phyloP scores from a whole-genome alignment of 305 asterid species.

The Andrographis paniculata region DNA sequence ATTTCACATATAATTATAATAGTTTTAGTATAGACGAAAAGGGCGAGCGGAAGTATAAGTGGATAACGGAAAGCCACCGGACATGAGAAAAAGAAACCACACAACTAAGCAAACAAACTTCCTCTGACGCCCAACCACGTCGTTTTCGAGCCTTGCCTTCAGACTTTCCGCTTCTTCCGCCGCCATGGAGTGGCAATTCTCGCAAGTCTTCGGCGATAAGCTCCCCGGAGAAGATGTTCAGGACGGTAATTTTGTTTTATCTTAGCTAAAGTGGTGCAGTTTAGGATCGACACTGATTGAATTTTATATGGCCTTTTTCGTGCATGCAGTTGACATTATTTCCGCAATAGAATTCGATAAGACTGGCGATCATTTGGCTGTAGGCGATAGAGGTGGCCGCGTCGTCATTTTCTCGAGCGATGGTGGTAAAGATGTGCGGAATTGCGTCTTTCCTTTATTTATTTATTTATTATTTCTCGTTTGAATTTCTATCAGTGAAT shows the following conservation, averaged over 20 bases:
- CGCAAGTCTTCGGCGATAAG: constrained; percentile 68
- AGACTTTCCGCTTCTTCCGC: constrained; percentile 24
- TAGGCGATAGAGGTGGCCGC: constrained; percentile 89
- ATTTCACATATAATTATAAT: too few relatives aligned
- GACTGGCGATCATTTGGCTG: constrained; percentile 62
- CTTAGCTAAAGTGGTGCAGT: constrained; percentile 5
- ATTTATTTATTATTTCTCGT: background rate
- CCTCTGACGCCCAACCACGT: constrained; percentile 17
- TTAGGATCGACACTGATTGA: background rate
- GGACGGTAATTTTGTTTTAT: constrained; percentile 35
- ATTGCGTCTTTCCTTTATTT: constrained; percentile 9
- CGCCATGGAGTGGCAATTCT: constrained; percentile 51
- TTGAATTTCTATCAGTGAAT: background rate
- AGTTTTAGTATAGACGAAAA: too few relatives aligned
- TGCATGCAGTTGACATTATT: constrained; percentile 53
- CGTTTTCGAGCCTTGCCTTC: constrained; percentile 32
- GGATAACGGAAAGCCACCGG: constrained; percentile 4
- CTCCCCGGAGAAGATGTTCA: constrained; percentile 53
- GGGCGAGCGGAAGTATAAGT: too few relatives aligned
- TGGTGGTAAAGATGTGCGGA: constrained; percentile 52
- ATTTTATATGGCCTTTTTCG: constrained; percentile 7
- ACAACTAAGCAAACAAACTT: background rate
- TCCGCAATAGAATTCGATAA: constrained; percentile 66
- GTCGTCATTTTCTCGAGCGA: constrained; percentile 49
- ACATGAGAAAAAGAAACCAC: background rate